Evolutionary conservation across 2,329 filamentous ascomycete genomes (phyloP).

Genomic region (Apiospora aurea): DNA sequence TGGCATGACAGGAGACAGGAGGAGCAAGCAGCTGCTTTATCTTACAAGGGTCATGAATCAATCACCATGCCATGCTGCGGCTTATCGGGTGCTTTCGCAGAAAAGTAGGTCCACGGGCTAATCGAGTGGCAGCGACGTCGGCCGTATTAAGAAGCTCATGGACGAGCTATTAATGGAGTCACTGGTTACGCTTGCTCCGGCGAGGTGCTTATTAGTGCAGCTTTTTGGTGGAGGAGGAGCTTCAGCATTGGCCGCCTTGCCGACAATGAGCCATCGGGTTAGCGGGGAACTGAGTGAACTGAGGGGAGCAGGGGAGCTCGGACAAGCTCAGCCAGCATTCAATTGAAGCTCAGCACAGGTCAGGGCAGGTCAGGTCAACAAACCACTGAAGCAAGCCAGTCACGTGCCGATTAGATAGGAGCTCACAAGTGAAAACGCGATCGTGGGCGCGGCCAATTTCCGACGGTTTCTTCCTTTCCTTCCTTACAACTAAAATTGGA

Average conservation of each 20-base stretch:
- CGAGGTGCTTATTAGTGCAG: background rate
- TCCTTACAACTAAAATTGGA: constrained; percentile 78
- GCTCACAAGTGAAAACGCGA: constrained; percentile 30
- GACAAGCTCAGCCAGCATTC: background rate
- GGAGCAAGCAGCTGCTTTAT: background rate
- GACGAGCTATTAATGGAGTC: constrained; percentile 17
- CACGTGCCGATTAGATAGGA: constrained; percentile 29
- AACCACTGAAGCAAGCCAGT: background rate
- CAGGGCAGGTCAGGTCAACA: background rate
- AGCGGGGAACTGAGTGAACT: background rate
- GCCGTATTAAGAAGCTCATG: constrained; percentile 3
- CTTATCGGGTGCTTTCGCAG: constrained; percentile 16
- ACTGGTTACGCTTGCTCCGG: constrained; percentile 11
- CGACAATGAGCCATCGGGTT: background rate
- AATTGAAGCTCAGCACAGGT: background rate
- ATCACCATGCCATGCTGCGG: constrained; percentile 19
- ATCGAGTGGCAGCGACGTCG: constrained; percentile 14
- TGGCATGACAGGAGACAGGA: constrained; percentile 1
- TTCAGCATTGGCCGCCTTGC: constrained; percentile 9
- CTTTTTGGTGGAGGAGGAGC: constrained; percentile 4
- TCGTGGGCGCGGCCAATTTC: background rate
- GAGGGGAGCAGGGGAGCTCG: background rate
- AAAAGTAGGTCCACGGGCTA: constrained; percentile 18
- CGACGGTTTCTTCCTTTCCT: constrained; percentile 40
- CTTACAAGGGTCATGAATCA: constrained; percentile 19